phyloP scores from a whole-genome alignment of 768 basidiomycete genomes.

The Hypsizygus marmoreus region DNA sequence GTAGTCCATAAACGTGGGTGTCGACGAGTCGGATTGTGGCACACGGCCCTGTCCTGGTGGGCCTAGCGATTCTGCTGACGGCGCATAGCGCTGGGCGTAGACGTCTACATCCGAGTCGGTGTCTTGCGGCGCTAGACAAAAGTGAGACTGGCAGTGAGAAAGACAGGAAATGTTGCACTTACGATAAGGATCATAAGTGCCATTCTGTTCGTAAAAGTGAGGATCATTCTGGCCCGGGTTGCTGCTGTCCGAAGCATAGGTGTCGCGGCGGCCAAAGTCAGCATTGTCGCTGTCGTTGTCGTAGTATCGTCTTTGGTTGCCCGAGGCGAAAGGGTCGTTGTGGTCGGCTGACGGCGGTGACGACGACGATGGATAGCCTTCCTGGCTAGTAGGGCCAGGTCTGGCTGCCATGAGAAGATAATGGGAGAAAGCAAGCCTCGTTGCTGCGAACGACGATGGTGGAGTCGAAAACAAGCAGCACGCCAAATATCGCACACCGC shows the following conservation, averaged over 20 bases:
- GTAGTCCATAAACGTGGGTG: slow-evolving; percentile 73
- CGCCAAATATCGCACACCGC: slow-evolving; percentile 16
- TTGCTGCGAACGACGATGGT: slow-evolving; percentile 16
- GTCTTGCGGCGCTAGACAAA: slow-evolving; percentile 66
- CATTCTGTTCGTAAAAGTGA: slow-evolving; percentile 65
- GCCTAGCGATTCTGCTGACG: slow-evolving; percentile 77
- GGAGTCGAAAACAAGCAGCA: slow-evolving; percentile 10
- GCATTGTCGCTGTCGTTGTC: slow-evolving; percentile 77
- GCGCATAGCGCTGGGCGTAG: slow-evolving; percentile 69
- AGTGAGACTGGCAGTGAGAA: slow-evolving; percentile 11
- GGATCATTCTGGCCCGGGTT: slow-evolving; percentile 61
- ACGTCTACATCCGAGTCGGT: slow-evolving; percentile 82
- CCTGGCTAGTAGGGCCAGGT: slow-evolving; percentile 57
- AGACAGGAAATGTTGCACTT: slow-evolving; percentile 16
- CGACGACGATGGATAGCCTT: slow-evolving; percentile 65
- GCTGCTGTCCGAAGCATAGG: slow-evolving; percentile 71
- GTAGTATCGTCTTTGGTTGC: slow-evolving; percentile 54
- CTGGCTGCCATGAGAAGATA: slow-evolving; percentile 52
- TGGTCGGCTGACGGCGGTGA: slow-evolving; percentile 57
- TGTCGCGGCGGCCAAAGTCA: slow-evolving; percentile 67
- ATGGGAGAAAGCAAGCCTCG: slow-evolving; percentile 24
- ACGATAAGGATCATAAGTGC: slow-evolving; percentile 69
- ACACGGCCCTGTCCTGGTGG: slow-evolving; percentile 48
- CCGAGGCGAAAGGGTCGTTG: slow-evolving; percentile 68
- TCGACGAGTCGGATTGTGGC: slow-evolving; percentile 69